Percentiles rank a stretch among this genome's conserved stretches.
Evolutionary conservation across 208 protist genomes (phyloP).

Genomic region (Trypanosoma scelopori): DNA sequence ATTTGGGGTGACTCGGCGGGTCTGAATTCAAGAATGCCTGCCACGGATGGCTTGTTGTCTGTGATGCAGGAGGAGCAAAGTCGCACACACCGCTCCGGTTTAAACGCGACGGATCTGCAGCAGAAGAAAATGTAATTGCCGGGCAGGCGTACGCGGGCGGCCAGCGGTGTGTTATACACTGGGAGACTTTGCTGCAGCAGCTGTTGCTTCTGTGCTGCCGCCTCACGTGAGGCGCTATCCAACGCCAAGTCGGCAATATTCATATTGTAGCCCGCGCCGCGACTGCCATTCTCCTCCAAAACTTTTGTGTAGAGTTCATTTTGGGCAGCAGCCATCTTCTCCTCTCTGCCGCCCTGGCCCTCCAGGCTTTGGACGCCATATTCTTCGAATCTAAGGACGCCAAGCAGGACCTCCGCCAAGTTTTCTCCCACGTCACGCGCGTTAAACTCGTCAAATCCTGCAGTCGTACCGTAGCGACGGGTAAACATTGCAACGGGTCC

Average conservation of each 20-base stretch:
- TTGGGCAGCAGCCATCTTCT: slow-evolving; percentile 18
- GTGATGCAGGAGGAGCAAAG: slow-evolving; percentile 52
- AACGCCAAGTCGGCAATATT: not conserved
- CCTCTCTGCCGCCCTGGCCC: slow-evolving; percentile 13
- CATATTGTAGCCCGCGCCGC: slow-evolving; percentile 1
- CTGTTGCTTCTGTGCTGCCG: not conserved
- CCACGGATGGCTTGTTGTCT: slow-evolving; percentile 31
- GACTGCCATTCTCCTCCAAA: slow-evolving; percentile 52
- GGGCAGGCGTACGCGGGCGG: slow-evolving; percentile 58
- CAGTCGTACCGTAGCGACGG: slow-evolving; percentile 83
- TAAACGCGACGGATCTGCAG: slow-evolving; percentile 46
- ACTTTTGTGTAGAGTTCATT: slow-evolving; percentile 40
- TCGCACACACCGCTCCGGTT: slow-evolving; percentile 37
- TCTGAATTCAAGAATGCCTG: slow-evolving; percentile 11
- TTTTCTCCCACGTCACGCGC: slow-evolving; percentile 80
- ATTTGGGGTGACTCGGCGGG: too few relatives aligned
- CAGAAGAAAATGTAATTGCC: slow-evolving; percentile 66
- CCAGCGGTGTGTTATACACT: slow-evolving; percentile 44
- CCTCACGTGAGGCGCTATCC: not conserved
- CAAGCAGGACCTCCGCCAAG: slow-evolving; percentile 74
- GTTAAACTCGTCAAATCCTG: slow-evolving; percentile 84
- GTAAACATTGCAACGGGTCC: slow-evolving; percentile 94
- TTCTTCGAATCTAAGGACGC: slow-evolving; percentile 77
- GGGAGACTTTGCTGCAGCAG: slow-evolving; percentile 39
- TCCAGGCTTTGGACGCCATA: slow-evolving; percentile 44